Conservation (phyloP, 371 early-diverging fungal species). For the Mortierella sp. region DNA sequence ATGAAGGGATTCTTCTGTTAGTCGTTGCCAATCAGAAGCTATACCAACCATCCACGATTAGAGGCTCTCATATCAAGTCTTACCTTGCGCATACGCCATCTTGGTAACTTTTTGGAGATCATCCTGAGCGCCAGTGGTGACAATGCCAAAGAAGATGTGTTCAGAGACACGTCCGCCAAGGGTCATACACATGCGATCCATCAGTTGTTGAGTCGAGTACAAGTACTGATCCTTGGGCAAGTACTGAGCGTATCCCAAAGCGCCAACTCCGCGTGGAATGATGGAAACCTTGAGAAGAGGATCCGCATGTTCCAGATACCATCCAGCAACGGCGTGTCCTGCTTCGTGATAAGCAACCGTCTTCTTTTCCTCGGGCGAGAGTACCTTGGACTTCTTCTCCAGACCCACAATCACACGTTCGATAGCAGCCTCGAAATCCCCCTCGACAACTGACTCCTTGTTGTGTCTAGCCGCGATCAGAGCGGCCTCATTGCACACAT, state of each 20-base stretch:
- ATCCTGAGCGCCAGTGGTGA: slow-evolving; percentile 67
- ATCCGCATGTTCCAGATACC: slow-evolving; percentile 96
- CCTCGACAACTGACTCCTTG: slow-evolving; percentile 79
- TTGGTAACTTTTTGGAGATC: slow-evolving; percentile 97
- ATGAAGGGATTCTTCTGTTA: neutral
- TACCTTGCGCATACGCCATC: slow-evolving; percentile 92
- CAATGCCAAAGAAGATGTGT: slow-evolving; percentile 89
- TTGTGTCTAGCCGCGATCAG: slow-evolving; percentile 94
- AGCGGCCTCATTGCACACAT: slow-evolving; percentile 99
- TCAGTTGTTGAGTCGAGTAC: slow-evolving; percentile 90
- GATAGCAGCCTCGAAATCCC: slow-evolving; percentile 97
- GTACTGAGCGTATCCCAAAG: slow-evolving; percentile 98
- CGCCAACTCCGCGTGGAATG: slow-evolving; percentile 96
- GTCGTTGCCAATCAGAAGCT: no score
- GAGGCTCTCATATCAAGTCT: no score
- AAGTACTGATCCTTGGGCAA: slow-evolving; percentile 97
- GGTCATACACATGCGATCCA: slow-evolving; percentile 98
- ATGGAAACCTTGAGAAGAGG: slow-evolving; percentile 98
- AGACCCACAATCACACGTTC: slow-evolving; percentile 98
- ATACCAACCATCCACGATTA: no score
- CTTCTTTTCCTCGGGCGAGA: slow-evolving; percentile 98
- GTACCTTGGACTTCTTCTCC: slow-evolving; percentile 95
- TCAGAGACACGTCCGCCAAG: slow-evolving; percentile 98
- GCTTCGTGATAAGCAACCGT: slow-evolving; percentile 99
- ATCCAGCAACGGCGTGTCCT: slow-evolving; percentile 98